phyloP scores from a whole-genome alignment of 257 asterid genomes.

The Salvia miltiorrhiza region DNA sequence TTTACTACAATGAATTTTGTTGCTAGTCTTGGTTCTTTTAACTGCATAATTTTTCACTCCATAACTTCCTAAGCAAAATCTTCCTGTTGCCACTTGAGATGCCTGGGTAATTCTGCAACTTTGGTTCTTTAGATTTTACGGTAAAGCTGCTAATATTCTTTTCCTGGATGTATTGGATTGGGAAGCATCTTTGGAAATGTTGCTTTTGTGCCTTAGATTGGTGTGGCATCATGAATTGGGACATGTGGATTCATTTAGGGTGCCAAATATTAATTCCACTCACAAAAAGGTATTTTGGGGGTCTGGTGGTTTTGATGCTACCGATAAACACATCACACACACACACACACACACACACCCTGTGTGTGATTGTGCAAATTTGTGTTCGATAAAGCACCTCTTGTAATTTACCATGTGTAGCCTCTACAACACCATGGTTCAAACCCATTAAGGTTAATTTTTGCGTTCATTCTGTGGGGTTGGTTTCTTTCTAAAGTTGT shows the following conservation, averaged over 20 bases:
- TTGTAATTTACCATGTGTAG: neutral
- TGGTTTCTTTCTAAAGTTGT: neutral
- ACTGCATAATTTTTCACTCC: neutral
- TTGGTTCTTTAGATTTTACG: neutral
- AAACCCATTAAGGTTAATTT: neutral
- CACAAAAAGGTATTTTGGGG: neutral
- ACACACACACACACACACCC: neutral
- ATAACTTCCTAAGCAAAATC: neutral
- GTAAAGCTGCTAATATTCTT: neutral
- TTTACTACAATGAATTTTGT: neutral
- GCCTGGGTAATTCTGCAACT: too few species aligned
- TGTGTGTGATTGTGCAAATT: neutral
- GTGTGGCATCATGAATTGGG: neutral
- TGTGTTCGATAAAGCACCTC: neutral
- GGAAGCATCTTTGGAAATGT: neutral
- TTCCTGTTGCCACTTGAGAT: too few species aligned
- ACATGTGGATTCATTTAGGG: neutral
- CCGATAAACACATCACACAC: neutral
- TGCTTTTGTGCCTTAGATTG: neutral
- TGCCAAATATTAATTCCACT: neutral
- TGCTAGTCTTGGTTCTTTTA: neutral
- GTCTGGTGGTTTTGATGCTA: neutral
- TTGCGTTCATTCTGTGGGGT: neutral
- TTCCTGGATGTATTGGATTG: neutral
- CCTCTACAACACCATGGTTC: neutral